phyloP scores from a whole-genome alignment of 2,329 filamentous ascomycete species.

The Bipolaris bicolor region DNA sequence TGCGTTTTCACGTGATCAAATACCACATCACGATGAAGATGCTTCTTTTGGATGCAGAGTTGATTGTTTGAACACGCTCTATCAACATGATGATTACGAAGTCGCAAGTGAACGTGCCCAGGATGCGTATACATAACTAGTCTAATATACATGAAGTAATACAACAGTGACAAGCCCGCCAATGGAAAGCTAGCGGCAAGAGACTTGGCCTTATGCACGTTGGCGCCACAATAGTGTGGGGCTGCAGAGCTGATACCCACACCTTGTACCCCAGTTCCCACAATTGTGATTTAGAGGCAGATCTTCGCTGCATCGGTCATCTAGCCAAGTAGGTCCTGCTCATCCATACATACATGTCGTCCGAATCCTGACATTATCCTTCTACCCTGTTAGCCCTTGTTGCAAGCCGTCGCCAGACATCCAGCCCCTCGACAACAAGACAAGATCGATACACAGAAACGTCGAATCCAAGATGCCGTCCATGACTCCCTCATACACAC shows the following conservation, averaged over 20 bases:
- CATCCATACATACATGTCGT: neutral
- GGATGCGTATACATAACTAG: neutral
- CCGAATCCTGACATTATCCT: neutral
- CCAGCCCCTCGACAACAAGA: neutral
- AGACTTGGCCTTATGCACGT: neutral
- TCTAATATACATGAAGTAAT: neutral
- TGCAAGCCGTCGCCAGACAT: too few relatives aligned
- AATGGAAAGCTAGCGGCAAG: neutral
- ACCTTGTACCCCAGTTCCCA: neutral
- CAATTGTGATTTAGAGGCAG: neutral
- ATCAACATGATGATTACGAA: neutral
- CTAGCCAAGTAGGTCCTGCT: too few relatives aligned
- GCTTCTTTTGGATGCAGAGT: neutral
- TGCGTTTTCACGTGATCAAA: neutral
- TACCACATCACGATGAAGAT: neutral
- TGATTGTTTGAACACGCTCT: neutral
- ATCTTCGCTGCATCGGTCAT: neutral
- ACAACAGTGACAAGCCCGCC: neutral
- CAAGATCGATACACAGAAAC: neutral
- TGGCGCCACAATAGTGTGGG: neutral
- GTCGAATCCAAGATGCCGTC: neutral
- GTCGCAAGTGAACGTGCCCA: neutral
- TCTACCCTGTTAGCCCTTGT: neutral
- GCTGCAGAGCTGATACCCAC: neutral
- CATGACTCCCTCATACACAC: conserved; percentile 2